Evolutionary conservation across 768 basidiomycete species (phyloP), one percentile per base, ranked within the genome.

Genomic region (Termitomyces sp.): DNA sequence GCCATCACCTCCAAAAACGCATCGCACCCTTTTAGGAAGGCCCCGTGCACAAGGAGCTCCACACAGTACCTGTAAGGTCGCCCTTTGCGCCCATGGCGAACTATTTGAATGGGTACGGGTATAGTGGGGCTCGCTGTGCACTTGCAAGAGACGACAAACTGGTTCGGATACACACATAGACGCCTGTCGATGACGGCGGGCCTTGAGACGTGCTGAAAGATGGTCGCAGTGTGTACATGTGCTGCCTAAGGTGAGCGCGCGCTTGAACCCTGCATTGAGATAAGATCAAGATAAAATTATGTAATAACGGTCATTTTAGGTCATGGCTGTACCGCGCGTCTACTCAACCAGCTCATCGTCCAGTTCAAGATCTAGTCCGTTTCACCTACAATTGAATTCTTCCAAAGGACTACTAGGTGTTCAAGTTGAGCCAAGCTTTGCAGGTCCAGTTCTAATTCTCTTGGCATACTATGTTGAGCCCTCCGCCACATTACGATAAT

Each of bases 1-100:
- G 73, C 39, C 55, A 63, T 2, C 4, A 66, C 28, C 66, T 69
- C 2, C 35, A 39, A 2, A 62, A 58, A 5, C 88, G 88, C 64
- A 71, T 83, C 24, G 75, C 78, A 42, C 87, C 86, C 0, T 88
- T 84, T 71, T 87, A 84, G 67, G 83, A 85, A 55, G n/a, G 80
- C 13, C 78, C 74, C 64, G 82, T 84, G 13, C 77, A 76, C 33
- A n/a, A n/a, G 78, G 9, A 81, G 0, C 70, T 88, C 22, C 77
- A 83, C 9, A 3, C 76, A 75, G 66, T 69, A 67, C 9, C 66
- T 66, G 7, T 66, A 64, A 18, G 24, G 28, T 28, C 48, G 13
- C 39, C 45, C 24, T 36, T 32, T 40, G 46, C 50, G 22, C 64
- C 20, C 28, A 64, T 16, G 58, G 33, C 65, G 7, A 59, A 55